These are phyloP conservation scores for Leccinum fibrillosum DNA, from an alignment of 768 basidiomycete species.

Conservation along the genomic window DNA sequence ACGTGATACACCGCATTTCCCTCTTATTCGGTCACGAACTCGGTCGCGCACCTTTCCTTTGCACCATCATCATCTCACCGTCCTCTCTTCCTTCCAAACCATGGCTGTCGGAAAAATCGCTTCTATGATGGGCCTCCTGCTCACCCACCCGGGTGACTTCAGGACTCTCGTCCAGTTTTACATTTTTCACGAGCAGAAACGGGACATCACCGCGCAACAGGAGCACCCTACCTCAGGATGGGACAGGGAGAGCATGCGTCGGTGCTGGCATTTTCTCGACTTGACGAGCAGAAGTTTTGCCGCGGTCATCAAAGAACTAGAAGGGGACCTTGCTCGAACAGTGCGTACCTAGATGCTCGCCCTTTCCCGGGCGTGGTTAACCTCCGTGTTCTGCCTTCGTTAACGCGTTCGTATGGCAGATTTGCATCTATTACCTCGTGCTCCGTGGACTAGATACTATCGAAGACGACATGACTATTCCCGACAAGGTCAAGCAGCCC, in stretches of 20 bases:
- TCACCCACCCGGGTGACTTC: constrained; percentile 84
- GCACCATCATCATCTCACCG: not conserved
- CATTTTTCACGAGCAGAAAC: constrained; percentile 74
- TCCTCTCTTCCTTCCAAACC: not conserved
- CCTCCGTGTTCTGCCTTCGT: not conserved
- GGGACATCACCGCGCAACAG: constrained; percentile 73
- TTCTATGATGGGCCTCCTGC: constrained; percentile 57
- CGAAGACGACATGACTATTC: constrained; percentile 97
- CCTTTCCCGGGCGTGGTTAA: not conserved
- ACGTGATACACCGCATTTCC: not conserved
- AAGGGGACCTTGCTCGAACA: constrained; percentile 89
- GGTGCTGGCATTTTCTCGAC: constrained; percentile 90
- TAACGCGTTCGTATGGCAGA: constrained; percentile 42
- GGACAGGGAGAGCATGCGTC: constrained; percentile 81
- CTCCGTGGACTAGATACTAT: constrained; percentile 94
- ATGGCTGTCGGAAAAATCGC: constrained; percentile 52
- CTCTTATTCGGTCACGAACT: not conserved
- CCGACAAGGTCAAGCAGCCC: constrained; percentile 82
- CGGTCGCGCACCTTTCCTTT: not conserved
- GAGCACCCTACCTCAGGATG: constrained; percentile 83
- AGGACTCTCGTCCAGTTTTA: constrained; percentile 79
- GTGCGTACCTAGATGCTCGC: constrained; percentile 47
- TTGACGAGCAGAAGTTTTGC: constrained; percentile 86
- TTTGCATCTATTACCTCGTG: constrained; percentile 93
- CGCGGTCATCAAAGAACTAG: constrained; percentile 92